Evolutionary conservation across 768 basidiomycete species (phyloP).

Genomic region (Imleria badia): DNA sequence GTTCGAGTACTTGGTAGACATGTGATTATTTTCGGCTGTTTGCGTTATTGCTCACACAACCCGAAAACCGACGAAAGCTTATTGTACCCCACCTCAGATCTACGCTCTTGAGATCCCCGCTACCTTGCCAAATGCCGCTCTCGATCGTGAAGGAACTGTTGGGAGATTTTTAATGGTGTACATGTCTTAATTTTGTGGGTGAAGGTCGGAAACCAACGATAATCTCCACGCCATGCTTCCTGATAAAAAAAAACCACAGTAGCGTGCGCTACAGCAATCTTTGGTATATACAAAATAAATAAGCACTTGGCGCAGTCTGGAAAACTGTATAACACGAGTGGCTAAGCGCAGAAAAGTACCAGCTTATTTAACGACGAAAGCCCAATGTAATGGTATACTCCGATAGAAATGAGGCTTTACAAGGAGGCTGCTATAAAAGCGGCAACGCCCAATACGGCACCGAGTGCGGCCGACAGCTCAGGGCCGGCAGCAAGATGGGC

Average conservation of each 20-base stretch:
- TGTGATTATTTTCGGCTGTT: background rate
- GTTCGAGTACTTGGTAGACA: background rate
- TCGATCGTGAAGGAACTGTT: constrained; percentile 7
- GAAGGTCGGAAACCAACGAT: constrained; percentile 1
- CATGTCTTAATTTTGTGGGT: background rate
- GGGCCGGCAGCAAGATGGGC: constrained; percentile 26
- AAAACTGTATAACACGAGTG: constrained; percentile 15
- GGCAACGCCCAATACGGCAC: constrained; percentile 34
- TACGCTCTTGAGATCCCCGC: constrained; percentile 23
- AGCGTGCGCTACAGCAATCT: constrained; percentile 7
- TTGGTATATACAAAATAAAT: constrained; percentile 24
- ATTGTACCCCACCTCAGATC: constrained; percentile 13
- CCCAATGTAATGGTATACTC: constrained; percentile 18
- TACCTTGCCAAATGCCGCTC: background rate
- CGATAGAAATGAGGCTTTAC: constrained; percentile 9
- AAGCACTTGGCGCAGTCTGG: background rate
- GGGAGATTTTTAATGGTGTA: background rate
- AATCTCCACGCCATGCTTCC: background rate
- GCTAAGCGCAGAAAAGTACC: constrained; percentile 18
- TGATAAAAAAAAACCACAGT: background rate
- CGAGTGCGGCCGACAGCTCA: constrained; percentile 28
- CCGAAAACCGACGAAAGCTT: constrained; percentile 8
- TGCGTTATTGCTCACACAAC: background rate
- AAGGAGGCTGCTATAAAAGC: constrained; percentile 34
- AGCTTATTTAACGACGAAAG: constrained; percentile 23